Evolutionary conservation across 2,329 filamentous ascomycete species (phyloP), one percentile per base, ranked within the genome.

Genomic region (Tolypocladium amazonense): DNA sequence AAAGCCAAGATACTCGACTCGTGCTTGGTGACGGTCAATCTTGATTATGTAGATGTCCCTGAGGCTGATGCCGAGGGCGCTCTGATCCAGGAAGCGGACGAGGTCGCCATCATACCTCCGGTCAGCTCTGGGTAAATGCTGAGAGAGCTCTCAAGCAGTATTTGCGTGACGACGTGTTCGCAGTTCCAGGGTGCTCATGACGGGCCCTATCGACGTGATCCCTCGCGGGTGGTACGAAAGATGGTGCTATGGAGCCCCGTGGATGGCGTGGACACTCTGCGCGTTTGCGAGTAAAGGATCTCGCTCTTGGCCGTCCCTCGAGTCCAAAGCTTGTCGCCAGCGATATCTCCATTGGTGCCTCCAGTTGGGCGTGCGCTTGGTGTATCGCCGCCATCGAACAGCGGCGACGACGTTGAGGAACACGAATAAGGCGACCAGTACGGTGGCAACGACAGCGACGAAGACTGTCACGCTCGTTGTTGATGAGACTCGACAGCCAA

Each of bases 101-200:
- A 95, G 75, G 89, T 95, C 59, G 91, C 88, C 50, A 88, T 95
- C 41, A 93, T 95, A 60, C 90, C 91, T 39, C 90, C 91, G 12
- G 91, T 95, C 65, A 95, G 90, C 77, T 92, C 90, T 43, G 90
- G 90, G 5, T 94, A 73, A 80, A 60, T 57, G 55, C 60, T 61
- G 58, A 8, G 14, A 58, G 25, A 38, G 27, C 15, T 20, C 14
- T 47, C n/a, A 30, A 43, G 45, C 18, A 25, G 30, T 30, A 3
- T 20, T 39, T 30, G 38, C 25, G 18, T 45, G n/a, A n/a, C 35
- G 18, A 35, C 15, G 39, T 56, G 56, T 39, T 45, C 15, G 54
- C 20, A 54, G 27, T 20, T 35, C 35, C 18, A 15, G 33, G 18
- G 20, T 35, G 50, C 30, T 35, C 30, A 12, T 23, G 30, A 33